Conservation (phyloP, 768 basidiomycete genomes). For the Termitomyces sp. region DNA sequence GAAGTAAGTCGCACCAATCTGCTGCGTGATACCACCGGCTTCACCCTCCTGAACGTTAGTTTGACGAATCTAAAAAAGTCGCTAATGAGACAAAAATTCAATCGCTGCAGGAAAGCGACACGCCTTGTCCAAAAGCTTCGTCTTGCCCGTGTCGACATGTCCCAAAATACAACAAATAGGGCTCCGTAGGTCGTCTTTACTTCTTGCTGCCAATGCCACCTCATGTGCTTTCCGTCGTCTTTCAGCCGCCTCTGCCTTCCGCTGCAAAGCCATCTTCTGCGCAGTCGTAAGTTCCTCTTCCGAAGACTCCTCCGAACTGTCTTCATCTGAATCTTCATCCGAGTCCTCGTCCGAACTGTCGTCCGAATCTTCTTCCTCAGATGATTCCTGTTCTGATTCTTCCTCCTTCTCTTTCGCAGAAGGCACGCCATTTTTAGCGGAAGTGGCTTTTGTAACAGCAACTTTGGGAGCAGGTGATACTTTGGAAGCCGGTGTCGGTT, state of each 20-base stretch:
- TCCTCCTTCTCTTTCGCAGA: constrained; percentile 7
- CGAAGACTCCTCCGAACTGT: constrained; percentile 35
- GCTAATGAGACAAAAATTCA: background rate
- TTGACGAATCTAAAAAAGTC: constrained; percentile 79
- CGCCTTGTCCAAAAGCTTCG: constrained; percentile 94
- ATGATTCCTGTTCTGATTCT: constrained; percentile 25
- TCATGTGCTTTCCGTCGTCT: constrained; percentile 75
- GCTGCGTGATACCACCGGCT: constrained; percentile 99
- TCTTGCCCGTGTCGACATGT: constrained; percentile 99
- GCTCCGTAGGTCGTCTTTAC: constrained; percentile 85
- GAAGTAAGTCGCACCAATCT: constrained; percentile 99
- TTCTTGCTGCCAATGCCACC: constrained; percentile 80
- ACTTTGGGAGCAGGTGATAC: background rate
- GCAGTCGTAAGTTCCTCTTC: constrained; percentile 64
- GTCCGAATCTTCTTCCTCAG: constrained; percentile 16
- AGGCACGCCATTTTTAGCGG: constrained; percentile 13
- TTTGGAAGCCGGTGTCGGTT: background rate
- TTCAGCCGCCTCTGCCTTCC: constrained; percentile 81
- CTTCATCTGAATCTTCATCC: constrained; percentile 45
- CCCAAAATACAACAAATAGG: constrained; percentile 99
- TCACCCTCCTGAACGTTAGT: constrained; percentile 99
- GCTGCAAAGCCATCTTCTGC: constrained; percentile 62
- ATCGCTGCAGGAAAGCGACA: constrained; percentile 2
- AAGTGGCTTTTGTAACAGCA: constrained; percentile 11
- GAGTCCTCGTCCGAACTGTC: constrained; percentile 22